Percentiles rank a stretch among this genome's conserved stretches.
phyloP scores from a whole-genome alignment of 2,329 filamentous ascomycete genomes.

The Fusarium nelsonii region DNA sequence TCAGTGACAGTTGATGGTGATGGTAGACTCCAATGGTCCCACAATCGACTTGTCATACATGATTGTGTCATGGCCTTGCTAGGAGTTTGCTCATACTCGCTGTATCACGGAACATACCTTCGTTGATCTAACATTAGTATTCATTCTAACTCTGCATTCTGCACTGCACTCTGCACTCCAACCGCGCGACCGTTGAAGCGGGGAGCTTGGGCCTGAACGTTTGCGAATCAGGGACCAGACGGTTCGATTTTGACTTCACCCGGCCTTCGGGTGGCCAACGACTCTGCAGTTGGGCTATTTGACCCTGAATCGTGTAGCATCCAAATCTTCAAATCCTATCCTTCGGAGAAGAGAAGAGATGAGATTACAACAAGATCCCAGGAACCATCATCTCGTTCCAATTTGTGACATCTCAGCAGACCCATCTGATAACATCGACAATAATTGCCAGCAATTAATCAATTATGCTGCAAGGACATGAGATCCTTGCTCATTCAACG shows the following conservation, averaged over 20 bases:
- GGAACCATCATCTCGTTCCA: constrained; percentile 7
- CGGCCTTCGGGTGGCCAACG: constrained; percentile 35
- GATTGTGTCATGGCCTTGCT: constrained; percentile 22
- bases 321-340: constrained; percentile 11
- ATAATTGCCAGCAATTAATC: constrained; percentile 18
- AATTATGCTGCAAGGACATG: constrained; percentile 29
- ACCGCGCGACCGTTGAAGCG: constrained; percentile 38
- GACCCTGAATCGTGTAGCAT: constrained; percentile 42
- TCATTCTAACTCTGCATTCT: neutral
- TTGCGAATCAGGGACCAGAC: constrained; percentile 38
- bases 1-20: neutral
- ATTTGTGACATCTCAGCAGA: neutral
- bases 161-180: constrained; percentile 17
- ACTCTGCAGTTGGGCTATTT: constrained; percentile 1
- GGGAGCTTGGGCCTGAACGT: constrained; percentile 32
- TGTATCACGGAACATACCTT: constrained; percentile 30
- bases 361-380: constrained; percentile 17
- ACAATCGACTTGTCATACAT: constrained; percentile 49
- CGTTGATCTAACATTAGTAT: constrained; percentile 23
- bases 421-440: constrained; percentile 3
- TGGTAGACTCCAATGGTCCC: constrained; percentile 29
- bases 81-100: constrained; percentile 23
- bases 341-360: too few species aligned
- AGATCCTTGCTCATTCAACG: constrained; percentile 35
- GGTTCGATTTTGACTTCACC: constrained; percentile 36